phyloP scores from a whole-genome alignment of 345 rosid genomes.

The Hibiscus syriacus region DNA sequence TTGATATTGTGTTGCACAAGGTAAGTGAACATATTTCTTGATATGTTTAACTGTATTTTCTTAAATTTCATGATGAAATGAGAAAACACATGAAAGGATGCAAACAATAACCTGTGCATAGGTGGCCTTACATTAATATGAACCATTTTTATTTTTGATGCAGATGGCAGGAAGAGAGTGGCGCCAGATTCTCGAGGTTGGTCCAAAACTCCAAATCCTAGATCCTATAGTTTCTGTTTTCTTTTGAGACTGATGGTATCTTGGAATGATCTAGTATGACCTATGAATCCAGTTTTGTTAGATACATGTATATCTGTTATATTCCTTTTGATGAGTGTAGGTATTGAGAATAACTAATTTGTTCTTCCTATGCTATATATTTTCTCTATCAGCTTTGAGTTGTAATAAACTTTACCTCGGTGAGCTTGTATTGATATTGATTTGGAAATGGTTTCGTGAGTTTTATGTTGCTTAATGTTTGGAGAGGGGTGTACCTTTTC shows the following conservation, averaged over 20 bases:
- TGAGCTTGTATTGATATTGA: neutral
- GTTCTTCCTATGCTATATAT: no score
- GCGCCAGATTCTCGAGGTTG: slow-evolving; percentile 75
- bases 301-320: neutral
- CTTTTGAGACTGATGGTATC: neutral
- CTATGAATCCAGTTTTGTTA: neutral
- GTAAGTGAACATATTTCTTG: slow-evolving; percentile 21
- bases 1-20: slow-evolving; percentile 75
- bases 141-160: slow-evolving; percentile 7
- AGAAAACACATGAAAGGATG: neutral
- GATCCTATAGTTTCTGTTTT: slow-evolving; percentile 5
- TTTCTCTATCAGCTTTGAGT: no score
- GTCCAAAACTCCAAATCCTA: slow-evolving; percentile 11
- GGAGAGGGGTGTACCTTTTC: neutral
- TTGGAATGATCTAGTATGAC: neutral
- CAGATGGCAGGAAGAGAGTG: slow-evolving; percentile 68
- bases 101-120: neutral
- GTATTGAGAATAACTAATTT: neutral
- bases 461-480: neutral
- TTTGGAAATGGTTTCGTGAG: neutral
- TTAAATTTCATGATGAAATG: neutral
- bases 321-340: neutral
- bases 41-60: neutral
- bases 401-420: neutral
- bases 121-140: neutral